A percentile compares a stretch with the other conserved stretches of the same genome.
Evolutionary conservation across 495 filamentous ascomycete species (phyloP).

Genomic region (Cudoniella acicularis): DNA sequence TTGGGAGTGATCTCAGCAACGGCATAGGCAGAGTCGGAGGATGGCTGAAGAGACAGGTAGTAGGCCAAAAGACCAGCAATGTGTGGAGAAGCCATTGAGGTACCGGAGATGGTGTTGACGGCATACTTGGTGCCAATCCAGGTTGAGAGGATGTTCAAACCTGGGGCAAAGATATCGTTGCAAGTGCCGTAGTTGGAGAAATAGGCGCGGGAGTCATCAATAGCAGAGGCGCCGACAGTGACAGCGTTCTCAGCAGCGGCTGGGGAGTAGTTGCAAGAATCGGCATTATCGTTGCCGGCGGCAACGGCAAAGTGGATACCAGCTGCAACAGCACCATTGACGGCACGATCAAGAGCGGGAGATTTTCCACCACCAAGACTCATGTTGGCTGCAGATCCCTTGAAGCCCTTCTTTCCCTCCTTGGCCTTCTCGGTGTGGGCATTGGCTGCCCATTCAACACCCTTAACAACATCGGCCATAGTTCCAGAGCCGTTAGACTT

Average conservation of each 20-base stretch:
- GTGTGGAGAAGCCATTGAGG: constrained; percentile 98
- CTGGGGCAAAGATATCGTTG: constrained; percentile 98
- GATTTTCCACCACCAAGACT: constrained; percentile 96
- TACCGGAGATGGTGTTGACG: constrained; percentile 97
- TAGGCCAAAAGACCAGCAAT: constrained; percentile 96
- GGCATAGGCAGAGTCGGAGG: constrained; percentile 81
- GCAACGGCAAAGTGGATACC: constrained; percentile 97
- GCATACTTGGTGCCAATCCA: constrained; percentile 96
- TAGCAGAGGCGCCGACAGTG: constrained; percentile 92
- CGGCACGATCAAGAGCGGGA: constrained; percentile 78
- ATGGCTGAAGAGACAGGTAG: constrained; percentile 92
- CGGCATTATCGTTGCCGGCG: constrained; percentile 96
- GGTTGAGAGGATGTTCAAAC: constrained; percentile 93
- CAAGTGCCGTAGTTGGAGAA: constrained; percentile 99
- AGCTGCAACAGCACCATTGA: constrained; percentile 86
- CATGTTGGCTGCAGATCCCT: constrained; percentile 99
- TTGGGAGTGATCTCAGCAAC: constrained; percentile 86
- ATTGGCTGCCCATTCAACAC: constrained; percentile 92
- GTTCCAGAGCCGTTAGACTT: constrained; percentile 95
- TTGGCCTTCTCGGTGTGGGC: constrained; percentile 69
- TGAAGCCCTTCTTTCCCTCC: constrained; percentile 81
- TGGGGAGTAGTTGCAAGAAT: constrained; percentile 99
- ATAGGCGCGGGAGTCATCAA: constrained; percentile 95
- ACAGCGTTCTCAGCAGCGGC: constrained; percentile 89
- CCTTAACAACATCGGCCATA: constrained; percentile 98